Base-by-base conservation (phyloP, 805 yeast species). In the Kregervanrija delftensis region DNA sequence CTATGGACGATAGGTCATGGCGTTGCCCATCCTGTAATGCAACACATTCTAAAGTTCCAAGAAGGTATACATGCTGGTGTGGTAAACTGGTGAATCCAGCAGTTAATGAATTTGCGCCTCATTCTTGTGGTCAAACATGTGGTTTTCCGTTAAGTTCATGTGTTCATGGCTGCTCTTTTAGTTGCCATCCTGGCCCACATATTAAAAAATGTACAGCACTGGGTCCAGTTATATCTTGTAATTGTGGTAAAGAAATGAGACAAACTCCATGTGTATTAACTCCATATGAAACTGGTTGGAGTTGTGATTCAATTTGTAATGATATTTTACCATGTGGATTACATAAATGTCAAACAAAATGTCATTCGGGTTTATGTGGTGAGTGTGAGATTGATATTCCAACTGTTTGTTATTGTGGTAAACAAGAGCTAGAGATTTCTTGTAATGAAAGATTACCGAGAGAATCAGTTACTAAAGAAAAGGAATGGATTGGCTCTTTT, bases 141-240 rank as follows among this genome's bases (percentile, higher is more conserved):
- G 73, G 74, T 41, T 66, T 69, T 34, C 72, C 76, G 31, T 68
- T 82, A 41, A 60, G 64, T 1, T 58, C 63, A 4, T 85, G 96
- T 59, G 72, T 80, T 2, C 97, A 89, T 59, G 76, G 79, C 3
- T 89, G 97, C 57, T 64, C 85, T 1, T 65, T 79, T 4, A 72
- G 74, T 12, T 89, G 97, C 59, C 97, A 89, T 60, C 91, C 96
- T 2, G 97, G 96, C 0, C 84, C 89, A 1, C 96, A 90, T 62
- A 79, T 87, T 1, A 68, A 69, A 35, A 69, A 68, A 22, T 89
- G 97, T 66, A 80, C 84, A 11, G 88, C 95, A 1, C 64, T 83
- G 59, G 88, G 91, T 0, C 91, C 95, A 0, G 63, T 68, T 9
- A 64, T 84, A 67, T 65, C 65, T 35, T 89, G 96, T 63, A 68